Base-by-base conservation (phyloP, 805 yeast species). In the Ogataea pilisensis region DNA sequence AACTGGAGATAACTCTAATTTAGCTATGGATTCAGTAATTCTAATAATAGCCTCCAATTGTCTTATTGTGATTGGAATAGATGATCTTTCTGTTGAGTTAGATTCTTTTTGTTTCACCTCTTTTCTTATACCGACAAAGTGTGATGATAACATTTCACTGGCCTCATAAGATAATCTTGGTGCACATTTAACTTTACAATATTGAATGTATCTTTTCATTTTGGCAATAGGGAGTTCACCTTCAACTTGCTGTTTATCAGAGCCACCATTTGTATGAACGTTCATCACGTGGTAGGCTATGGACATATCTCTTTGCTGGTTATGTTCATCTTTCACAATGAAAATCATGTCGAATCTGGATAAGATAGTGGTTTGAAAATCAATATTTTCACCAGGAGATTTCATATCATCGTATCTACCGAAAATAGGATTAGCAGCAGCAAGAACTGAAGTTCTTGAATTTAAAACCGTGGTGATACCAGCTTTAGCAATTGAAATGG, bases 301-400 rank as follows among this genome's bases (percentile, higher is more conserved):
- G 1, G 88, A 78, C 34, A 81, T 75, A 69, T 93, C 99, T 56
- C 95, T 74, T 31, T 70, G 75, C 50, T 82, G 86, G 58, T 89
- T 82, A 63, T 93, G 98, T 40, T 85, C 96, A 66, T 93, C 99
- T 58, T 89, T 91, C 39, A 93, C 95, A 54, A 93, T 87, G 66
- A 88, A 93, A 56, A 93, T 93, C 98, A 93, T 93, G 66, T 93
- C 99, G 62, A 93, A 93, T 69, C 99, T 84, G 11, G 99, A 93
- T 63, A 93, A 72, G 65, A 93, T 85, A 1, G 99, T 91, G 1
- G 96, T 86, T 65, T 93, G 99, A 70, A 93, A 93, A 63, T 93
- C 99, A 55, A 93, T 91, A 57, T 93, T 93, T 60, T 93, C 99
- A 46, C 99, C 98, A 0, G 99, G 96, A 29, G 95, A 81, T 64